A percentile compares a stretch with the other conserved stretches of the same genome.
phyloP scores from a whole-genome alignment of 2,329 filamentous ascomycete species.

The Cadophora malorum region DNA sequence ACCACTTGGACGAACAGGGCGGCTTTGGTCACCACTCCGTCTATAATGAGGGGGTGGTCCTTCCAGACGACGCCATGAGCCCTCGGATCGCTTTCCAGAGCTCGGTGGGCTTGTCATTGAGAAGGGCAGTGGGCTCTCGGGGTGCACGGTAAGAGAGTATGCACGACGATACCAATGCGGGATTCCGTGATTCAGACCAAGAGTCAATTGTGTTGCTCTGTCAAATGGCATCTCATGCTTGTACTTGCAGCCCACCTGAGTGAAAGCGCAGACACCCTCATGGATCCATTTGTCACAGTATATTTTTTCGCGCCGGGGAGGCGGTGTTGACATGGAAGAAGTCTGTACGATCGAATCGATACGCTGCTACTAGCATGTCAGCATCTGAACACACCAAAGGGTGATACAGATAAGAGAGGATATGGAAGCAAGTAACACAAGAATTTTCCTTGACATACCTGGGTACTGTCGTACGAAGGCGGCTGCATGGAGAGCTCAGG shows the following conservation, averaged over 20 bases:
- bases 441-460: conserved; percentile 8
- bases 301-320: conserved; percentile 58
- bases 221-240: conserved; percentile 89
- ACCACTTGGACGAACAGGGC: background rate
- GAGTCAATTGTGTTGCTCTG: conserved; percentile 64
- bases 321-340: conserved; percentile 3
- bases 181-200: conserved; percentile 74
- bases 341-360: conserved; percentile 37
- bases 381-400: background rate
- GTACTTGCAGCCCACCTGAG: conserved; percentile 84
- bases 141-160: conserved; percentile 17
- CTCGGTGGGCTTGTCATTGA: background rate
- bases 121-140: background rate
- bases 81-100: conserved; percentile 10
- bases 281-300: conserved; percentile 93
- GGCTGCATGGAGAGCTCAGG: background rate
- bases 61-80: conserved; percentile 28
- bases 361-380: conserved; percentile 21
- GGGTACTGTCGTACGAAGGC: conserved; percentile 4
- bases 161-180: conserved; percentile 57
- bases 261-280: conserved; percentile 83
- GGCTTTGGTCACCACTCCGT: background rate
- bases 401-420: background rate
- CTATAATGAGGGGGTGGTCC: background rate
- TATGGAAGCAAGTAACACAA: background rate